Percentiles rank a stretch among this genome's conserved stretches.
Conservation (phyloP, 495 filamentous ascomycete species). For the Annulohypoxylon maeteangense region DNA sequence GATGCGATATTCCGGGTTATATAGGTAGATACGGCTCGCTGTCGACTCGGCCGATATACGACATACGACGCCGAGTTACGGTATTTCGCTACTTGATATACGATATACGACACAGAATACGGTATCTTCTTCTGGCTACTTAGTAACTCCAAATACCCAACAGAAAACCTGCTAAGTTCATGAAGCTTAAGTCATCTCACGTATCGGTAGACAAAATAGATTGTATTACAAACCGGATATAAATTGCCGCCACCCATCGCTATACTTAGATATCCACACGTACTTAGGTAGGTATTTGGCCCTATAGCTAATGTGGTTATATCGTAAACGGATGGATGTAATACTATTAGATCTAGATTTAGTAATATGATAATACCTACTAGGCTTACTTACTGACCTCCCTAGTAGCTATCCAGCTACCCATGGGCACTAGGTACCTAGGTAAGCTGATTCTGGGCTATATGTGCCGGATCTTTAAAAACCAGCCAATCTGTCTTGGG, state of each 20-base stretch:
- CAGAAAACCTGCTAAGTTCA: neutral
- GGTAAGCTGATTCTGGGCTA: neutral
- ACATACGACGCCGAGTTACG: neutral
- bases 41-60: neutral
- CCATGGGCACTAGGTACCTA: too few relatives aligned
- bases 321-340: neutral
- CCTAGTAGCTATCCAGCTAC: neutral
- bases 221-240: neutral
- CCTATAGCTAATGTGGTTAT: neutral
- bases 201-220: neutral
- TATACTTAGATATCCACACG: neutral
- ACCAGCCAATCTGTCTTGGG: neutral
- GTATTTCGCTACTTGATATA: neutral
- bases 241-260: neutral
- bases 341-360: neutral
- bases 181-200: neutral
- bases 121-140: neutral
- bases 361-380: neutral
- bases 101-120: neutral
- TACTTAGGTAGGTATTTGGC: neutral
- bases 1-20: neutral
- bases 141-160: neutral
- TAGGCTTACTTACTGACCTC: neutral
- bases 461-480: neutral
- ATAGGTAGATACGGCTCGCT: neutral